Evolutionary conservation across 495 filamentous ascomycete genomes (phyloP).

Genomic region (Aspergillus funiculosus): DNA sequence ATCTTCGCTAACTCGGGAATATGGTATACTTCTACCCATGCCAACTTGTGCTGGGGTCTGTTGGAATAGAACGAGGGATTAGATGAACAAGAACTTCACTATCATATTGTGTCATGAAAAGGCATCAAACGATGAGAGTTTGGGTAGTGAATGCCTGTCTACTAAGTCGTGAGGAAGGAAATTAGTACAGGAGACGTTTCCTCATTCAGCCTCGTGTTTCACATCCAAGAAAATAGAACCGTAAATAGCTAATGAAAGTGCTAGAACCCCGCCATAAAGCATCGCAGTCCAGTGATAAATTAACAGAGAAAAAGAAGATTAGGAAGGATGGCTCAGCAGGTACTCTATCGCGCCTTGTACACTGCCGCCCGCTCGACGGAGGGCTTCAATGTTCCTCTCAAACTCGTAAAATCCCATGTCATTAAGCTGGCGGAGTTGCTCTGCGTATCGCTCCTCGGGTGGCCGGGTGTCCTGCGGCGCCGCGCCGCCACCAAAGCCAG

Average conservation of each 20-base stretch:
- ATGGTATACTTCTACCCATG: no score
- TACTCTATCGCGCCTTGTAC: slow-evolving; percentile 94
- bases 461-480: slow-evolving; percentile 68
- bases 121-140: not conserved
- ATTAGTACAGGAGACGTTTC: slow-evolving; percentile 8
- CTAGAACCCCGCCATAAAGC: slow-evolving; percentile 2
- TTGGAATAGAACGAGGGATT: no score
- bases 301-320: not conserved
- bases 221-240: slow-evolving; percentile 6
- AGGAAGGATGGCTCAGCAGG: slow-evolving; percentile 39
- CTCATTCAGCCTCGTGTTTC: slow-evolving; percentile 1
- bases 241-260: slow-evolving; percentile 4
- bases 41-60: no score
- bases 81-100: no score
- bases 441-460: slow-evolving; percentile 87
- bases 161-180: not conserved
- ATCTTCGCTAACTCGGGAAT: no score
- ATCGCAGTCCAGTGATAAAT: not conserved
- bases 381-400: slow-evolving; percentile 81
- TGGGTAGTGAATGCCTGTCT: slow-evolving; percentile 6
- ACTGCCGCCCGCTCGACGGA: slow-evolving; percentile 85
- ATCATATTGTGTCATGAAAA: slow-evolving; percentile 1
- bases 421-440: slow-evolving; percentile 87
- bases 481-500: slow-evolving; percentile 37
- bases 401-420: slow-evolving; percentile 99